These are phyloP conservation scores for Rhizoctonia solani DNA, from an alignment of 1,284 basidiomycete genomes.

Conservation along the genomic window DNA sequence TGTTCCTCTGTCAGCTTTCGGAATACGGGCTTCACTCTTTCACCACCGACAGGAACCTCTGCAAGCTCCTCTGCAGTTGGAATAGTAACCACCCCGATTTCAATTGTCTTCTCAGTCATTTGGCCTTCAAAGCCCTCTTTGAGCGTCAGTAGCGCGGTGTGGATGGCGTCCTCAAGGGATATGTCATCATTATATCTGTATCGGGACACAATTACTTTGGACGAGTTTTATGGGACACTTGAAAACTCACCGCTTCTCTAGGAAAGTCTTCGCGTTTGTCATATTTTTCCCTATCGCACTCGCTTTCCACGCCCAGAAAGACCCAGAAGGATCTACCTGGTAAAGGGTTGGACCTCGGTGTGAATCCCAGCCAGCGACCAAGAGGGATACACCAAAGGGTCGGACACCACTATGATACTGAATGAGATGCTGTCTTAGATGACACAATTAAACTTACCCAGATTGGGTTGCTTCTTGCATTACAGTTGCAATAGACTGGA, in stretches of 20 bases:
- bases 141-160: constrained; percentile 96
- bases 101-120: constrained; percentile 99
- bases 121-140: constrained; percentile 99
- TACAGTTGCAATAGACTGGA: constrained; percentile 95
- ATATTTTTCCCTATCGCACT: constrained; percentile 99
- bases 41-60: constrained; percentile 54
- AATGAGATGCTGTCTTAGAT: neutral
- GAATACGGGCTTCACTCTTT: constrained; percentile 82
- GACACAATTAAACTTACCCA: constrained; percentile 63
- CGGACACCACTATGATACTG: constrained; percentile 79
- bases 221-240: neutral
- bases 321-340: constrained; percentile 98
- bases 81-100: constrained; percentile 94
- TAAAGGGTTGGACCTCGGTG: constrained; percentile 92
- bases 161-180: constrained; percentile 97
- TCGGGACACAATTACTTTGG: neutral
- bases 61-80: constrained; percentile 74
- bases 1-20: constrained; percentile 93
- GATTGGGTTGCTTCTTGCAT: constrained; percentile 99
- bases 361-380: constrained; percentile 95
- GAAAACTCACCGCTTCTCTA: constrained; percentile 86
- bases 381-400: constrained; percentile 94
- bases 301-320: constrained; percentile 99
- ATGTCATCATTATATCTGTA: constrained; percentile 98
- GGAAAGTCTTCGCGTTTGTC: constrained; percentile 98